Evolutionary conservation across 345 rosid genomes (phyloP), one percentile per base, ranked within the genome.

Genomic region (Syzygium aromaticum): DNA sequence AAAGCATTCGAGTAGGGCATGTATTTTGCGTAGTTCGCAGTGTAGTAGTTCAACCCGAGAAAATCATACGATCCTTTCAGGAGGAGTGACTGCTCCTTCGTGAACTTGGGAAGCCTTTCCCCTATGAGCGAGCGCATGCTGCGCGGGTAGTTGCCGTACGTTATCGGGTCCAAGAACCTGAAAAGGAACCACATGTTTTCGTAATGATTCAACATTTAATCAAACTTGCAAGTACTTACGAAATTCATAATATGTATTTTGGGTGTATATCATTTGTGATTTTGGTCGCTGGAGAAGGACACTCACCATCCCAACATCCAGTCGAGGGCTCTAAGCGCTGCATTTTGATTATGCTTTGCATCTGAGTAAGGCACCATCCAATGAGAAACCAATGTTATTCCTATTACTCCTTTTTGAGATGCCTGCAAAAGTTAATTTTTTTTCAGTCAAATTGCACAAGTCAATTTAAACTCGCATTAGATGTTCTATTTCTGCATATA

Each of bases 61-160:
- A 92, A 94, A 91, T 92, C 94, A 40, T 89, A 86, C 11, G 96
- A 93, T 21, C 93, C 93, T 88, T 91, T 93, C 27, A 93, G 27
- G 87, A 90, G 86, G 27, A 54, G 14, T 1, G 92, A 90, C 61
- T 94, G 88, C 77, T 87, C 83, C 51, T 57, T 6, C 14, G 90
- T 61, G 87, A 94, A 94, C 73, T 89, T 90, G 2, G 95, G 96
- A 23, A 92, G 86, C 56, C 94, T 85, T 3, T 88, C 43, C 23
- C 94, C 92, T 5, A 89, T 88, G 4, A 90, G 49, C 28, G 89
- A 52, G 51, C 54, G 86, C 92, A 94, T 89, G 27, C 63, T 51
- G 2, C 82, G 53, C 2, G 95, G 96, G 56, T 92, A 94, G 30
- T 90, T 87, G 6, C 96, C 93, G 17, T 21, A 51, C 3, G 89